Evolutionary conservation across 2,329 filamentous ascomycete genomes (phyloP).

Genomic region (Chaetomium sp.): DNA sequence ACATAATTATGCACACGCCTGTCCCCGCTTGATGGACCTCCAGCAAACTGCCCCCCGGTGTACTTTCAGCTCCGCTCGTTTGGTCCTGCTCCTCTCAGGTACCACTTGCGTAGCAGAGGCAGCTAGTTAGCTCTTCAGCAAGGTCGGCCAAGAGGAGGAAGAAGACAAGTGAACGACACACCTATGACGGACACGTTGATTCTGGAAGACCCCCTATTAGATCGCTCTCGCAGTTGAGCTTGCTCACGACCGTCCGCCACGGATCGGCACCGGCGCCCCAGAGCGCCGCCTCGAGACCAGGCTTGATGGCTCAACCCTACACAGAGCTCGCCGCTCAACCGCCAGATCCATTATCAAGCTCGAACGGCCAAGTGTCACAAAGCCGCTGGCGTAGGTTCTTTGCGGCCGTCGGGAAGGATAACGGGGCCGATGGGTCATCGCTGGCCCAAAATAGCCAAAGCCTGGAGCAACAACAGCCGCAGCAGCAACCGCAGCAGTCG

Average conservation of each 20-base stretch:
- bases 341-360: conserved; percentile 15
- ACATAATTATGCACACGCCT: not conserved
- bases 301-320: conserved; percentile 26
- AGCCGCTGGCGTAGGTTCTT: conserved; percentile 26
- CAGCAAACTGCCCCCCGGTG: not conserved
- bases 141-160: too few species aligned
- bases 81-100: not conserved
- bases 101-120: not conserved
- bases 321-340: conserved; percentile 16
- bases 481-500: too few species aligned
- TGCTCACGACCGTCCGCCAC: not conserved
- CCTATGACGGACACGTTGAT: too few species aligned
- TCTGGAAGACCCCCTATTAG: too few species aligned
- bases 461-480: conserved; percentile 14
- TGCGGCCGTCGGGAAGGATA: conserved; percentile 23
- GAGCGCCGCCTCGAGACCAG: not conserved
- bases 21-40: not conserved
- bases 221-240: too few species aligned
- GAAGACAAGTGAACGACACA: too few species aligned
- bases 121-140: not conserved
- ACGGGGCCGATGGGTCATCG: conserved; percentile 14
- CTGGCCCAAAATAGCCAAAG: conserved; percentile 12
- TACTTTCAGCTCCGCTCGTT: not conserved
- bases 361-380: conserved; percentile 17
- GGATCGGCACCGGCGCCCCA: not conserved